Evolutionary conservation across 2,329 filamentous ascomycete species (phyloP).

Genomic region (Ascochyta rabiei): DNA sequence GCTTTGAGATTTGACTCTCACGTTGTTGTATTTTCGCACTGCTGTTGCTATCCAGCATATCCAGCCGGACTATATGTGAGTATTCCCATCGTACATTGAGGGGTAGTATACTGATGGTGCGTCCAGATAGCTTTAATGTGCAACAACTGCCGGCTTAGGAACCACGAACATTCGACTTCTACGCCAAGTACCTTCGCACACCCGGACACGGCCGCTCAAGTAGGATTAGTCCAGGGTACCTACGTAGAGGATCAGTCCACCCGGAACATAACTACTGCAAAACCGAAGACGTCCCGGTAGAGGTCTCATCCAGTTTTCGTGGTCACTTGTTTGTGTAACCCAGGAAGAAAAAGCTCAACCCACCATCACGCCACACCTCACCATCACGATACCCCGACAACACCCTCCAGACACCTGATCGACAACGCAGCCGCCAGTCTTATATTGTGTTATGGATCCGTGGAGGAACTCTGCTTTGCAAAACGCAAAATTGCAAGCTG

Average conservation of each 20-base stretch:
- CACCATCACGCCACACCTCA: slow-evolving; percentile 41
- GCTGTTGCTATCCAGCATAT: not conserved
- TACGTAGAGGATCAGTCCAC: slow-evolving; percentile 13
- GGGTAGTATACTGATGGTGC: slow-evolving; percentile 9
- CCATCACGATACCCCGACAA: slow-evolving; percentile 27
- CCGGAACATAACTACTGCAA: not conserved
- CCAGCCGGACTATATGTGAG: not conserved
- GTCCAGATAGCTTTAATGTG: slow-evolving; percentile 2
- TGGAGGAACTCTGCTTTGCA: slow-evolving; percentile 25
- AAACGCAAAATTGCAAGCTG: slow-evolving; percentile 28
- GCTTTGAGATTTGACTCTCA: not conserved
- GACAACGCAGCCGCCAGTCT: slow-evolving; percentile 7
- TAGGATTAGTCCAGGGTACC: not conserved
- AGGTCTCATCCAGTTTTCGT: slow-evolving; percentile 26
- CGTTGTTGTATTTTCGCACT: not conserved
- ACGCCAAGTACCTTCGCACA: not conserved
- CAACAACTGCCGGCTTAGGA: slow-evolving; percentile 3
- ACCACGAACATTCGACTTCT: slow-evolving; percentile 10
- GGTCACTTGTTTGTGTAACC: slow-evolving; percentile 31
- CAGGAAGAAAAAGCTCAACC: slow-evolving; percentile 25
- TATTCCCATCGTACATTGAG: not conserved
- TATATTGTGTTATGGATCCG: slow-evolving; percentile 27
- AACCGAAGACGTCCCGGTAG: slow-evolving; percentile 24
- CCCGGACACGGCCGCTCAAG: slow-evolving; percentile 5
- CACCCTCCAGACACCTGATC: slow-evolving; percentile 11